phyloP scores from a whole-genome alignment of 306 rosid genomes.

The Cicer judaicum region DNA sequence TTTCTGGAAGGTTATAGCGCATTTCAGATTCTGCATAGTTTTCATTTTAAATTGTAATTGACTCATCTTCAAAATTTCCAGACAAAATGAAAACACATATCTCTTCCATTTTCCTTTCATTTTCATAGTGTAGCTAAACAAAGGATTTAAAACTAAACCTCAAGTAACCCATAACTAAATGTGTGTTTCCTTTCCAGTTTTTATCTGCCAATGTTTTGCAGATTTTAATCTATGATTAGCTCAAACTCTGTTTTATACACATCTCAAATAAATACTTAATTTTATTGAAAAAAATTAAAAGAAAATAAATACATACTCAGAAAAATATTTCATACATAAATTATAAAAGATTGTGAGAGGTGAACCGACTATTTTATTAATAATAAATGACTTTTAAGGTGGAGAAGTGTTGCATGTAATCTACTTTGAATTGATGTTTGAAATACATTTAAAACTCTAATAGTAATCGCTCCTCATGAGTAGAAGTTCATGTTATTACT shows the following conservation, averaged over 20 bases:
- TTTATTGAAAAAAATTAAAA: not conserved
- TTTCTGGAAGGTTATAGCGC: no score
- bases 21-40: no score
- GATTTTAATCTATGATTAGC: not conserved
- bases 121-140: not conserved
- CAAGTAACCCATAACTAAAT: not conserved
- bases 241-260: not conserved
- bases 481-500: not conserved
- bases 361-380: not conserved
- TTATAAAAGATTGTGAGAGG: not conserved
- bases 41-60: not conserved
- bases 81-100: not conserved
- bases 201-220: not conserved
- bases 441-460: not conserved
- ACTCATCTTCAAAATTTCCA: not conserved
- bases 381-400: not conserved
- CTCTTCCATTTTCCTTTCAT: no score
- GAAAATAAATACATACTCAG: not conserved
- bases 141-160: not conserved
- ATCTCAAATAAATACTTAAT: not conserved
- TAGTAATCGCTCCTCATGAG: not conserved
- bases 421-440: not conserved
- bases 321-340: constrained; percentile 1
- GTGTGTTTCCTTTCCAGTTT: not conserved
- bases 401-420: not conserved